Percentiles rank a stretch among this genome's conserved stretches.
These are phyloP conservation scores for Vigna reflexopilosa DNA, from an alignment of 306 rosid genomes.

Conservation along the genomic window DNA sequence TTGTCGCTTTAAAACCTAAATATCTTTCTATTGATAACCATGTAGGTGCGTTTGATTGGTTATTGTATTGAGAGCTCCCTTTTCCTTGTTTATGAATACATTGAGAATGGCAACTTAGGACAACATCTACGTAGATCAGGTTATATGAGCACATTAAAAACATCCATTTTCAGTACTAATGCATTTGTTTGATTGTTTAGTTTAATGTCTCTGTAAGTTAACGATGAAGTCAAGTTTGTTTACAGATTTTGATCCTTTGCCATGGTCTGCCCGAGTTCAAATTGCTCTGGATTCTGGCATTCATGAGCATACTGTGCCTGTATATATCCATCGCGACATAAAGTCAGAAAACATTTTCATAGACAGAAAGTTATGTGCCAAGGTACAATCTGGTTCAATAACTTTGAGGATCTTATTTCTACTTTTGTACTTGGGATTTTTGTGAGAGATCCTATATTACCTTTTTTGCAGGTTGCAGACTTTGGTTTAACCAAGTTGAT, in stretches of 20 bases:
- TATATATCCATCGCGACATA: constrained; percentile 91
- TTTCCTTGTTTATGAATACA: constrained; percentile 87
- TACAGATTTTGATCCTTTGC: constrained; percentile 68
- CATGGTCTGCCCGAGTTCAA: constrained; percentile 86
- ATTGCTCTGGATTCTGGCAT: constrained; percentile 96
- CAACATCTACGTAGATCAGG: constrained; percentile 83
- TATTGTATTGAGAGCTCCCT: constrained; percentile 82
- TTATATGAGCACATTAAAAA: constrained; percentile 37
- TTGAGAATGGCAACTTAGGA: constrained; percentile 86
- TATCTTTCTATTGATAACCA: not conserved
- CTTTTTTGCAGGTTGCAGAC: constrained; percentile 78
- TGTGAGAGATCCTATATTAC: constrained; percentile 3
- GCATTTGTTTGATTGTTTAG: constrained; percentile 26
- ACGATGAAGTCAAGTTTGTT: constrained; percentile 19
- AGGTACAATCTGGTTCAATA: constrained; percentile 56
- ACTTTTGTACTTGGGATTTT: not conserved
- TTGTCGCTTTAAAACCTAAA: not conserved
- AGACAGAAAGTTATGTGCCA: constrained; percentile 74
- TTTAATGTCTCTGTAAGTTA: not conserved
- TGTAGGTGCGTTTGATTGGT: constrained; percentile 95
- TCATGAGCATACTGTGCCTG: constrained; percentile 89
- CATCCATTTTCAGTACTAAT: constrained; percentile 6
- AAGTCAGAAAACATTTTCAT: constrained; percentile 89
- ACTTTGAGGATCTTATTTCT: constrained; percentile 5
- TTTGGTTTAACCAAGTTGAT: constrained; percentile 88